Evolutionary conservation across 495 filamentous ascomycete species (phyloP), one percentile per base, ranked within the genome.

Genomic region (Choiromyces venosus): DNA sequence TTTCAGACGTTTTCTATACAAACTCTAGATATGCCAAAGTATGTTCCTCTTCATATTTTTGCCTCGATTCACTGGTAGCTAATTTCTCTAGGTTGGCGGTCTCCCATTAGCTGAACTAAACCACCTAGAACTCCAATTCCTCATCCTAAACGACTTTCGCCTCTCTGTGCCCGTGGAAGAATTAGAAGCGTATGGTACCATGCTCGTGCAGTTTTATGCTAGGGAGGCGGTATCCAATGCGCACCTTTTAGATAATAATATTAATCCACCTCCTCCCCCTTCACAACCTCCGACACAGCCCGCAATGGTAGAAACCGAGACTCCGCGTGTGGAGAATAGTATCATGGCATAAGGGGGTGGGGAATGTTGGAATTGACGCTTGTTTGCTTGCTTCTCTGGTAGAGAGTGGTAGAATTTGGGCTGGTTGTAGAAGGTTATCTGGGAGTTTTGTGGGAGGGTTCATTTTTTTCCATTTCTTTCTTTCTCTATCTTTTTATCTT

Each of bases 11-110:
- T 64, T 99, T 99, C 79, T 99, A 98, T 80, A 99, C 95, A 25
- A 99, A 99, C 83, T 98, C 96, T 65, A 87, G 95, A 87, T 99
- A 99, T 82, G 95, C 96, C 74, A 99, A 98, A 91, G 95, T 97
- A 87, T 75, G 86, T 81, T 68, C 40, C 16, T 44, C 44, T 0
- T 9, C 18, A n/a, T 61, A 64, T 37, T 52, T 67, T 69, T 44
- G 66, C 68, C 61, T 65, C 69, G 7, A 21, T 65, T 71, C 38
- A 14, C 72, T 68, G 38, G 74, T 79, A 75, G 73, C 61, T 46
- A 52, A 64, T 37, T 18, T 64, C 0, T 36, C 36, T 74, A 99
- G 95, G 95, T 99, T 78, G 95, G 95, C 72, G 95, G 95, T 66
- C 87, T 99, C 37, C 95, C 95, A n/a, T 85, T 98, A n/a, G 88